These are phyloP conservation scores for Ambrosiella xylebori DNA, from an alignment of 2,329 filamentous ascomycete genomes.

Conservation along the genomic window DNA sequence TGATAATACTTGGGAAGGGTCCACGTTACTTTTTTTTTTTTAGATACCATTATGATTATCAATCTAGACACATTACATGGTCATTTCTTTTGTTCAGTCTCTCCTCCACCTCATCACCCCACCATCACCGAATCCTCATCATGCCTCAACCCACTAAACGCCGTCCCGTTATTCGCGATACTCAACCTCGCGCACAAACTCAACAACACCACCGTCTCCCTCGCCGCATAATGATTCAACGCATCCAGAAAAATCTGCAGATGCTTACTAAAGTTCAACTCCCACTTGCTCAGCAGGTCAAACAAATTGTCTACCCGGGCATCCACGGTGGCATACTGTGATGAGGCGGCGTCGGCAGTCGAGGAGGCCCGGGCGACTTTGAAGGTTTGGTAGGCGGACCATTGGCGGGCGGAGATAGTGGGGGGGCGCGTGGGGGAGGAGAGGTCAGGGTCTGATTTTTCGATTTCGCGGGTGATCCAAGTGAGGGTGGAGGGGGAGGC, in stretches of 20 bases:
- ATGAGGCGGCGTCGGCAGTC: conserved; percentile 19
- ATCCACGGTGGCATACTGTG: conserved; percentile 22
- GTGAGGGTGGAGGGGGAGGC: conserved; percentile 58
- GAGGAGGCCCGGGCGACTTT: conserved; percentile 24
- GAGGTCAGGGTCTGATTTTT: conserved; percentile 68
- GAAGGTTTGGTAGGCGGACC: conserved; percentile 37
- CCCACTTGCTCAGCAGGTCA: conserved; percentile 79
- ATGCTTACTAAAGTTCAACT: conserved; percentile 81
- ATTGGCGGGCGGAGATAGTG: conserved; percentile 44
- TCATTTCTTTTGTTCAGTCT: not conserved
- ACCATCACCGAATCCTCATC: conserved; percentile 27
- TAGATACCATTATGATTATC: not conserved
- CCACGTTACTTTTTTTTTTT: conserved; percentile 11
- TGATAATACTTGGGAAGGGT: not conserved
- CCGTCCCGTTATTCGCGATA: conserved; percentile 61
- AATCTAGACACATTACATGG: not conserved
- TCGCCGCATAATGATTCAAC: conserved; percentile 91
- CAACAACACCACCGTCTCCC: conserved; percentile 85
- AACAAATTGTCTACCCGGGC: conserved; percentile 56
- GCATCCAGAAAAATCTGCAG: conserved; percentile 87
- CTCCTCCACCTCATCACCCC: not conserved
- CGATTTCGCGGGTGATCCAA: conserved; percentile 68
- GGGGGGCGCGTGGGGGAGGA: conserved; percentile 36
- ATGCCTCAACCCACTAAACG: conserved; percentile 41
- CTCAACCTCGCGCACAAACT: conserved; percentile 72